These are phyloP conservation scores for Chlamydomonas sp. DNA, from an alignment of 139 green algal genomes.

Conservation along the genomic window DNA sequence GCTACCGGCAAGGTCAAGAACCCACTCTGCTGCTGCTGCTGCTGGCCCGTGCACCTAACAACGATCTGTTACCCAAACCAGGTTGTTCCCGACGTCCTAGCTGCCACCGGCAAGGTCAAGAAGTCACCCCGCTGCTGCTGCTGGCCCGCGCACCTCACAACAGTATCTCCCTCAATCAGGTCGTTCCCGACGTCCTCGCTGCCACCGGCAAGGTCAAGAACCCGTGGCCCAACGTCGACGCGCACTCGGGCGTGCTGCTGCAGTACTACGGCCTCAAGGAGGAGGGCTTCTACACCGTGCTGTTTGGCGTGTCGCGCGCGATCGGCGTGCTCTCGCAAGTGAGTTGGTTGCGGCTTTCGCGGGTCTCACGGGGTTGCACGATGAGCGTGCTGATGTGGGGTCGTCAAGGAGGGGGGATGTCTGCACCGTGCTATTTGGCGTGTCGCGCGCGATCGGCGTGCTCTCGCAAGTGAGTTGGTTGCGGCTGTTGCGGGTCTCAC, in stretches of 20 bases:
- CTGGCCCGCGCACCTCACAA: neutral
- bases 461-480: constrained; percentile 66
- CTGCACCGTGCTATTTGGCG: constrained; percentile 99
- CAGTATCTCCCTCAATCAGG: too few species aligned
- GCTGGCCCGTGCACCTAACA: too few species aligned
- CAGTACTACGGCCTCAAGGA: constrained; percentile 92
- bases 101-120: too few species aligned
- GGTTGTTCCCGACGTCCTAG: neutral
- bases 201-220: constrained; percentile 65
- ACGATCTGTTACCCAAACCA: too few species aligned
- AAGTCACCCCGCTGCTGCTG: too few species aligned
- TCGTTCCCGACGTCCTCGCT: constrained; percentile 4
- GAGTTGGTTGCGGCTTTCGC: too few species aligned
- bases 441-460: constrained; percentile 84
- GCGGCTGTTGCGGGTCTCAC: too few species aligned
- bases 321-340: constrained; percentile 86
- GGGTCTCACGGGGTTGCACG: too few species aligned
- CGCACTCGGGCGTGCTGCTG: constrained; percentile 92
- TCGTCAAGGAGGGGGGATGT: constrained; percentile 87
- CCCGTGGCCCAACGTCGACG: constrained; percentile 98
- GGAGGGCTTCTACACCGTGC: constrained; percentile 95
- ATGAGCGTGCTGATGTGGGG: constrained; percentile 14
- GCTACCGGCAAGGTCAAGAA: too few species aligned
- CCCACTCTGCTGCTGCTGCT: too few species aligned
- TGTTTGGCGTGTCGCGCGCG: constrained; percentile 92